Evolutionary conservation across 163 green algal genomes (phyloP).

Genomic region (Dunaliella salina): DNA sequence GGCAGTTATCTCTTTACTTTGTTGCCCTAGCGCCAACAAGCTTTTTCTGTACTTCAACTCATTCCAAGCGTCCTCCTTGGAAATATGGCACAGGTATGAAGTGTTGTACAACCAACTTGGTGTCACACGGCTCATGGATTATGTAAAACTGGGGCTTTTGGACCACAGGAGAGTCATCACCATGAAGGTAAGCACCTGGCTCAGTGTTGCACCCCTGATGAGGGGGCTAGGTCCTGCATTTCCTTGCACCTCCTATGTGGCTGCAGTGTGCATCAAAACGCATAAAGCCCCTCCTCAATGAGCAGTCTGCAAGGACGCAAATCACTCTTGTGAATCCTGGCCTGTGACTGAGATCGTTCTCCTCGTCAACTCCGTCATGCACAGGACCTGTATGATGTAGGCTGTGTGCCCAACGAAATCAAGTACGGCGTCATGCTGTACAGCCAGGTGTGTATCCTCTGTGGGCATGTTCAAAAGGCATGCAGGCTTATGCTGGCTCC

Average conservation of each 20-base stretch:
- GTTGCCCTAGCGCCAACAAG: no score
- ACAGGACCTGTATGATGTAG: slow-evolving; percentile 54
- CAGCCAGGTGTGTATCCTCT: slow-evolving; percentile 31
- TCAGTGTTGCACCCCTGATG: not conserved
- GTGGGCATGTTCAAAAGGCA: no score
- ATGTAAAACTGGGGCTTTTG: slow-evolving; percentile 51
- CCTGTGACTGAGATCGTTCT: no score
- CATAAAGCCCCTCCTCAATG: no score
- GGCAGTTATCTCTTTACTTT: no score
- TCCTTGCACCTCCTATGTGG: not conserved
- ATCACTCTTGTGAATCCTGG: no score
- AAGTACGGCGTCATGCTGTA: slow-evolving; percentile 58
- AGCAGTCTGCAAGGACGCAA: not conserved
- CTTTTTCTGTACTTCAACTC: no score
- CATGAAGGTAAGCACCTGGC: slow-evolving; percentile 59
- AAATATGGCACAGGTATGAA: slow-evolving; percentile 29
- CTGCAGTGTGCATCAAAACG: not conserved
- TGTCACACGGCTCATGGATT: slow-evolving; percentile 44
- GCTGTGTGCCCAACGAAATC: slow-evolving; percentile 36
- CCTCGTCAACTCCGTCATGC: no score
- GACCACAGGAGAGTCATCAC: slow-evolving; percentile 58
- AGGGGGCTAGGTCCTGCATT: not conserved
- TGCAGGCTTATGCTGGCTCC: no score
- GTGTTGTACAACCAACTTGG: slow-evolving; percentile 48
- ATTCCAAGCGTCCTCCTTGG: no score